Percentiles rank a stretch among this genome's conserved stretches.
Evolutionary conservation across 2,329 filamentous ascomycete species (phyloP).

Genomic region (Pseudocercospora musae): DNA sequence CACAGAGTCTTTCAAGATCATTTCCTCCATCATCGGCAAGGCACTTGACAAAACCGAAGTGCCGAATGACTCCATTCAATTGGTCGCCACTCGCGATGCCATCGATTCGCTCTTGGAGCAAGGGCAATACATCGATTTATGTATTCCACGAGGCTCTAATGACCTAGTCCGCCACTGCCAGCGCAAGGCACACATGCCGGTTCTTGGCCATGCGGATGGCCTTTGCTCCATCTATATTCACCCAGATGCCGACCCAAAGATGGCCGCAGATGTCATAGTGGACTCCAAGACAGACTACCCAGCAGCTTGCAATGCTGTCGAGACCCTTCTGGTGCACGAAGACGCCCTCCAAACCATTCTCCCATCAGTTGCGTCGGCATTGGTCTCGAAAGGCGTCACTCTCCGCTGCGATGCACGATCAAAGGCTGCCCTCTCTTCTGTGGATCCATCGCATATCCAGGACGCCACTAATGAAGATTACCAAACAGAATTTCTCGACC

Average conservation of each 20-base stretch:
- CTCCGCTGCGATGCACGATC: slow-evolving; percentile 74
- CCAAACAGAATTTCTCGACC: slow-evolving; percentile 83
- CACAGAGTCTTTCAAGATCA: slow-evolving; percentile 88
- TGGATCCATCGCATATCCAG: slow-evolving; percentile 50
- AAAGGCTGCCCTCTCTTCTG: slow-evolving; percentile 59
- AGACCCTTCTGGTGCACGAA: slow-evolving; percentile 83
- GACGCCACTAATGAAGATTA: slow-evolving; percentile 70
- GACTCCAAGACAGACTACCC: slow-evolving; percentile 95
- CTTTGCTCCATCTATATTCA: slow-evolving; percentile 86
- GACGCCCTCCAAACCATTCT: slow-evolving; percentile 64
- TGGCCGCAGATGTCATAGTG: slow-evolving; percentile 73
- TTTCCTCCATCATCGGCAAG: slow-evolving; percentile 76
- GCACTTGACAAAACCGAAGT: slow-evolving; percentile 72
- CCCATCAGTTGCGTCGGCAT: slow-evolving; percentile 67
- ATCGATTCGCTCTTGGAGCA: slow-evolving; percentile 83
- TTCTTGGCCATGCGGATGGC: slow-evolving; percentile 93
- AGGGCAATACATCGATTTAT: slow-evolving; percentile 86
- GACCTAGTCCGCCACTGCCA: slow-evolving; percentile 90
- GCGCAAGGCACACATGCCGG: slow-evolving; percentile 85
- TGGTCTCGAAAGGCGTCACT: slow-evolving; percentile 73
- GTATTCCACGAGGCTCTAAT: slow-evolving; percentile 88
- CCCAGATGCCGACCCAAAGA: slow-evolving; percentile 66
- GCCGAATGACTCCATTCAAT: slow-evolving; percentile 82
- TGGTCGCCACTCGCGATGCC: slow-evolving; percentile 88
- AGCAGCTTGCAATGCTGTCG: slow-evolving; percentile 91